These are phyloP conservation scores for Trichoderma semiorbis DNA, from an alignment of 2,329 filamentous ascomycete genomes.

Conservation along the genomic window DNA sequence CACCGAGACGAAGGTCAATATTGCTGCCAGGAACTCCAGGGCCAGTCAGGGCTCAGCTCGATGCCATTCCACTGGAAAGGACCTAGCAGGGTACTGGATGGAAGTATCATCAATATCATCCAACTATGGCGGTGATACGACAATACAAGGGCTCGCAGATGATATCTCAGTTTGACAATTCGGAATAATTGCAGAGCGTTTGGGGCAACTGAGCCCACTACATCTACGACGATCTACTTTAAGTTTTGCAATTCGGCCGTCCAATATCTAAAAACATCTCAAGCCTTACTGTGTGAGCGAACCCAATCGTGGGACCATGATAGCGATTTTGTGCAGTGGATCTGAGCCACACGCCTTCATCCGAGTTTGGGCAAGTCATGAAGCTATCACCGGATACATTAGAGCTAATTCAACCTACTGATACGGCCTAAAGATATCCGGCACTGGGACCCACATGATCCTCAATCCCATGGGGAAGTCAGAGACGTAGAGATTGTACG, in stretches of 20 bases:
- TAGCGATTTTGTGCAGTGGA: neutral
- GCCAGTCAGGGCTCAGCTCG: neutral
- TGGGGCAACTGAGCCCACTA: neutral
- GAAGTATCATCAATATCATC: neutral
- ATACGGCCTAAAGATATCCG: neutral
- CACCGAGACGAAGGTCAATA: too few species aligned
- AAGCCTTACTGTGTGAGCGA: neutral
- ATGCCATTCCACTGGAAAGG: neutral
- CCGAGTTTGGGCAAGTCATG: neutral
- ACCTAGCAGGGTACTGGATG: neutral
- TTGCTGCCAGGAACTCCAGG: too few species aligned
- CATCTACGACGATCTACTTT: neutral
- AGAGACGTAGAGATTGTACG: neutral
- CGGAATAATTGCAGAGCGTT: neutral
- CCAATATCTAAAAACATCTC: neutral
- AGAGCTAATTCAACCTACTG: neutral
- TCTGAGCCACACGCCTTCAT: neutral
- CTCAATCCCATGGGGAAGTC: neutral
- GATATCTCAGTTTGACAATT: neutral
- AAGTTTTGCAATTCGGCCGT: neutral
- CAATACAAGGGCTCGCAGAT: neutral
- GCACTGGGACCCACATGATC: neutral
- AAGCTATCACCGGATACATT: neutral
- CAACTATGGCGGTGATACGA: neutral
- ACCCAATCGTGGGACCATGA: neutral